phyloP scores from a whole-genome alignment of 2,329 filamentous ascomycete species.

The Fusarium coicis region DNA sequence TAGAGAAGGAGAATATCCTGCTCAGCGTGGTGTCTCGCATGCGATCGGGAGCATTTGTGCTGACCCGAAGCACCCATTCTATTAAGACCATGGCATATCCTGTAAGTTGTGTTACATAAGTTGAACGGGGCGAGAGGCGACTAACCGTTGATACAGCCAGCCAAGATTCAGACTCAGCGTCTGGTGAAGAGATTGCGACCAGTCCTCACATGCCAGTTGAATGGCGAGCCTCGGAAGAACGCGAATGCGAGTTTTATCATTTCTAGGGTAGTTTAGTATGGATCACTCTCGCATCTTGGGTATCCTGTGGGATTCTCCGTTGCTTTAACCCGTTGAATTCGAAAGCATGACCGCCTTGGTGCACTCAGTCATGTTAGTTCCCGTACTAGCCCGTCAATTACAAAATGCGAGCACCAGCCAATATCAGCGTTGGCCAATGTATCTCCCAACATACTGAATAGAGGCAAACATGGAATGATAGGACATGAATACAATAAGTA shows the following conservation, averaged over 20 bases:
- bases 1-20: not conserved
- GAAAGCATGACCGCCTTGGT: too few relatives aligned
- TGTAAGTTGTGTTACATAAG: not conserved
- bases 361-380: not conserved
- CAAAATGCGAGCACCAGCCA: not conserved
- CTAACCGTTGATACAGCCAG: not conserved
- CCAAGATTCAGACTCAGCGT: not conserved
- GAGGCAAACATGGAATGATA: not conserved
- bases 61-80: not conserved
- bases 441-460: not conserved
- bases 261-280: not conserved
- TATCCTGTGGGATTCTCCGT: not conserved
- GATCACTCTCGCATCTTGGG: not conserved
- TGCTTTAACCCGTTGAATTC: too few relatives aligned
- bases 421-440: not conserved
- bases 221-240: not conserved
- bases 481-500: not conserved
- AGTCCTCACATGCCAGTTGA: not conserved
- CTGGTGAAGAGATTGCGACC: not conserved
- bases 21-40: not conserved
- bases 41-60: not conserved
- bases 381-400: too few relatives aligned
- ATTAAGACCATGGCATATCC: slow-evolving; percentile 2
- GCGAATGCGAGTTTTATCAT: not conserved
- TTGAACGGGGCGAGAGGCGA: fast-evolving